Evolutionary conservation across 2,329 filamentous ascomycete genomes (phyloP), one percentile per base, ranked within the genome.

Genomic region (Talaromyces sp.): DNA sequence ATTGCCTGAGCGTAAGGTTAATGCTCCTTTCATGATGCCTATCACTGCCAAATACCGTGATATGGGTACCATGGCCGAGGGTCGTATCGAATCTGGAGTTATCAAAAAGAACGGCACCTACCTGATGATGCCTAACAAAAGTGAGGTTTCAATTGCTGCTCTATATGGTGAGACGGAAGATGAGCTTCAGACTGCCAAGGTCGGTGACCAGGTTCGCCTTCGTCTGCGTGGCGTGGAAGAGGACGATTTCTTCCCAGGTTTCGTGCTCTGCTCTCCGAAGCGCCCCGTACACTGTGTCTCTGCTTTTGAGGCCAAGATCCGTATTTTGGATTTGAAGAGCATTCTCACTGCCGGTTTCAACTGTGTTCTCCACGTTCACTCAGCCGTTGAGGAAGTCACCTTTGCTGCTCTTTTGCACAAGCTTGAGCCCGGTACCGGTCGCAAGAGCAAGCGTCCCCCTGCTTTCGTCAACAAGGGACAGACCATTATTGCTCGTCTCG

Each of bases 21-120:
- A 96, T 65, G 94, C 94, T 2, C 93, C 94, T 9, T 97, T 99
- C 82, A 97, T 99, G 94, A 97, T 99, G 92, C 90, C 94, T 8
- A 83, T 99, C 60, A 90, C 89, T 59, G 91, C 90, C 75, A 99
- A 99, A 78, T 99, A 97, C 80, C 86, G 89, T 65, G 95, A 99
- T 71, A 88, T 99, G 82, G 94, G 94, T 66, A 99, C 94, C 57
- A 91, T 99, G 84, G 85, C 97, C 37, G 95, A 99, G 78, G 94
- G 94, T 62, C 96, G 97, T 82, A 89, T 99, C 61, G 94, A 99
- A 75, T 89, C 92, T 16, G 93, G 91, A 71, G 89, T 97, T 42
- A 82, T 96, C 73, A 94, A 94, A 81, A 97, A 97, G 82, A 87
- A 87, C 56, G 86, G 88, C 77, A 86, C 77, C 56, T 85, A 96